phyloP scores from a whole-genome alignment of 2,329 filamentous ascomycete species.

The Aphanocladium album region DNA sequence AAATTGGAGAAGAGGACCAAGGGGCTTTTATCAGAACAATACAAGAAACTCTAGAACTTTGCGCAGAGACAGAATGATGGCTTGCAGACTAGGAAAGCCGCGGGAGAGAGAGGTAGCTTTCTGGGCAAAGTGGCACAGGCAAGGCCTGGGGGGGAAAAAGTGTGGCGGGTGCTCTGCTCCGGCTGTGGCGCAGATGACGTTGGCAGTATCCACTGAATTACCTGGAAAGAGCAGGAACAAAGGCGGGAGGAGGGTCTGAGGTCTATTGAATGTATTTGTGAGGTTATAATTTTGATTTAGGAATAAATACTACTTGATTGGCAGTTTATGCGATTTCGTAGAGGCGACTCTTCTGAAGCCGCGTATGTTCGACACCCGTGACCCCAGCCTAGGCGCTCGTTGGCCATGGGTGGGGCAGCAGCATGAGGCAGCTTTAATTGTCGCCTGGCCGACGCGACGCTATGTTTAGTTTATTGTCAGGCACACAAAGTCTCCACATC shows the following conservation, averaged over 20 bases:
- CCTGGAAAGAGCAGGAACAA: background rate
- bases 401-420: conserved; percentile 1
- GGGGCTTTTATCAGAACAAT: background rate
- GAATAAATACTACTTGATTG: too few species aligned
- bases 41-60: background rate
- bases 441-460: conserved; percentile 27
- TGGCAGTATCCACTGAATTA: conserved; percentile 10
- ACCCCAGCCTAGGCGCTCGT: background rate
- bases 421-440: conserved; percentile 16
- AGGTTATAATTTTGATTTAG: too few species aligned
- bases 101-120: background rate
- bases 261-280: too few species aligned
- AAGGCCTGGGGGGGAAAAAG: background rate
- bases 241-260: background rate
- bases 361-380: background rate
- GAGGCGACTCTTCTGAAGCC: too few species aligned
- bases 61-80: background rate
- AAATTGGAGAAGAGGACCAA: background rate
- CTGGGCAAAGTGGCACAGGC: background rate
- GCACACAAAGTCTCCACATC: background rate
- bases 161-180: conserved; percentile 4
- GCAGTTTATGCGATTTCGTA: too few species aligned
- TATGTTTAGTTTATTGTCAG: conserved; percentile 14
- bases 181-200: conserved; percentile 14
- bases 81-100: background rate